Conservation (phyloP, 352 stramenopile genomes). For the Aphanomyces cochlioides region DNA sequence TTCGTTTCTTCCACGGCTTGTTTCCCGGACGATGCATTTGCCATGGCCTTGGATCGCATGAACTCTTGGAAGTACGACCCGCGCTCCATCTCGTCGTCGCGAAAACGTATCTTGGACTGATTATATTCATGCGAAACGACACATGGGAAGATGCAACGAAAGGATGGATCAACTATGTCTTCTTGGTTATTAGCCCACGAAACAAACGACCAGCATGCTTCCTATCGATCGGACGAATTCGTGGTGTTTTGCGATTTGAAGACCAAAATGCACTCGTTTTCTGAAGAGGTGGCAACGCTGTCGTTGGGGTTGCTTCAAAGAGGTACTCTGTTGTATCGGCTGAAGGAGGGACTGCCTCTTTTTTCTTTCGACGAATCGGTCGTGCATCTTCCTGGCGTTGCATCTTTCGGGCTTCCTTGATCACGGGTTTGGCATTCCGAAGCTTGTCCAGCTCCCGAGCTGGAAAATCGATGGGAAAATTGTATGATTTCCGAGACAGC, state of each 20-base stretch:
- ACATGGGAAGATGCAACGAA: too few species aligned
- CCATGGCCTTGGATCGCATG: slow-evolving; percentile 68
- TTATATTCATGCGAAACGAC: too few species aligned
- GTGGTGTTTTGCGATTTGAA: slow-evolving; percentile 9
- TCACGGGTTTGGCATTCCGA: slow-evolving; percentile 45
- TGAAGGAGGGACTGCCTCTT: neutral
- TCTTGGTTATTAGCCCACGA: neutral
- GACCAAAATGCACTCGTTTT: neutral
- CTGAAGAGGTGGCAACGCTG: slow-evolving; percentile 2
- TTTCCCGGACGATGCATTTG: slow-evolving; percentile 52
- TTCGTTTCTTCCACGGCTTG: slow-evolving; percentile 46
- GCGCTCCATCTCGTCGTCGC: slow-evolving; percentile 10
- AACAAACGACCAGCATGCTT: slow-evolving; percentile 14
- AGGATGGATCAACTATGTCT: neutral
- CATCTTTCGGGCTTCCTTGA: slow-evolving; percentile 56
- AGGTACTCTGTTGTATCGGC: slow-evolving; percentile 2
- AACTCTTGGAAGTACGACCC: slow-evolving; percentile 82
- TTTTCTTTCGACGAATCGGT: neutral
- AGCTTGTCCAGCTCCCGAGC: slow-evolving; percentile 67
- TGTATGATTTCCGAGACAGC: slow-evolving; percentile 48
- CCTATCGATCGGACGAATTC: neutral
- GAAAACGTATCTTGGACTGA: neutral
- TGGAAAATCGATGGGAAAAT: slow-evolving; percentile 71
- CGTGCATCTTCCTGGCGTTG: slow-evolving; percentile 32
- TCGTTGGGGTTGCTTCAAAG: slow-evolving; percentile 3